Conservation (phyloP, 352 stramenopile genomes). For the Pelagophyceae sp. region DNA sequence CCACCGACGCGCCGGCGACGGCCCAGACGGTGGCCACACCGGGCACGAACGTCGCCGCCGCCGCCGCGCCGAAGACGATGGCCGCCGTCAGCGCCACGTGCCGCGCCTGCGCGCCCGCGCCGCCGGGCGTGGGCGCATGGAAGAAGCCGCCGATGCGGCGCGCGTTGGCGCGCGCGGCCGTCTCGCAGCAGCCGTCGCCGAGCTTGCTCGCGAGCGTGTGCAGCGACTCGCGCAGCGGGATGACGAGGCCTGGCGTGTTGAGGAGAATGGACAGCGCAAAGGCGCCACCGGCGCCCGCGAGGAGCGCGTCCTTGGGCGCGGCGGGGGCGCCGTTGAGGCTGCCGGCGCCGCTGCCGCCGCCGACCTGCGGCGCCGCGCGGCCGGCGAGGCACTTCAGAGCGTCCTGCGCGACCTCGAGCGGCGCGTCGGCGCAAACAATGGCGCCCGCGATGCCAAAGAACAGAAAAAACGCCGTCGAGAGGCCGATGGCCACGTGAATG, state of each 20-base stretch:
- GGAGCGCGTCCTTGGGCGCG: neutral
- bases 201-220: neutral
- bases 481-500: neutral
- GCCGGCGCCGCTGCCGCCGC: too few species aligned
- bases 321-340: too few species aligned
- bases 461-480: neutral
- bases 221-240: slow-evolving; percentile 7
- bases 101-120: neutral
- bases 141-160: too few species aligned
- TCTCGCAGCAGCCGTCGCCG: neutral
- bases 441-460: neutral
- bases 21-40: slow-evolving; percentile 1
- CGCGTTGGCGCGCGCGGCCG: neutral
- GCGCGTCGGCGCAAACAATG: neutral
- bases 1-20: neutral
- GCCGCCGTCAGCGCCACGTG: neutral
- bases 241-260: slow-evolving; percentile 8
- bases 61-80: neutral
- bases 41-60: neutral
- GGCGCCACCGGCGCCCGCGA: neutral
- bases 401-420: neutral
- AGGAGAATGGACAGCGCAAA: slow-evolving; percentile 2
- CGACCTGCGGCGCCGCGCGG: neutral
- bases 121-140: neutral
- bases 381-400: neutral